phyloP scores from a whole-genome alignment of 495 filamentous ascomycete species.

The Daldinia concentrica region DNA sequence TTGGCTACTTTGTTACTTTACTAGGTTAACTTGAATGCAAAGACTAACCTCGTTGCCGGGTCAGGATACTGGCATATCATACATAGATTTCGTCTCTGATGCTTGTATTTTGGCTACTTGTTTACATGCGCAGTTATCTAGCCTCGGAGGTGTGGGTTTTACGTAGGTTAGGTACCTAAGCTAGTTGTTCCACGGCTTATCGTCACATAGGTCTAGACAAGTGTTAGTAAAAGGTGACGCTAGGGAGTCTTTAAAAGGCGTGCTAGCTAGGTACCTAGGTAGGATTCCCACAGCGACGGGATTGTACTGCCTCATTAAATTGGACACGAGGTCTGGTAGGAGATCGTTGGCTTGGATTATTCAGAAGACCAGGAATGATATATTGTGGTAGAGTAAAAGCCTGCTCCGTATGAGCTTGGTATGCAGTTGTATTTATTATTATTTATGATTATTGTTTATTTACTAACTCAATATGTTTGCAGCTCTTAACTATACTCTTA shows the following conservation, averaged over 20 bases:
- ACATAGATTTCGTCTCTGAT: not conserved
- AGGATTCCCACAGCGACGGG: slow-evolving; percentile 16
- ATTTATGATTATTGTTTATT: not conserved
- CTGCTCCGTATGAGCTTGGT: not conserved
- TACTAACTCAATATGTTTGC: not conserved
- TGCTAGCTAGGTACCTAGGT: too few species aligned
- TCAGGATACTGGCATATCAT: not conserved
- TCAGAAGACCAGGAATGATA: slow-evolving; percentile 5
- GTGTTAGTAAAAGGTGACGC: not conserved
- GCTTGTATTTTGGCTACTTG: not conserved
- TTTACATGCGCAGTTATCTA: not conserved
- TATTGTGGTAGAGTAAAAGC: not conserved
- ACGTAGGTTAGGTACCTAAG: too few species aligned
- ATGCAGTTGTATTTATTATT: not conserved
- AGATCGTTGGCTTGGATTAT: too few species aligned
- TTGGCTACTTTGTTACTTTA: not conserved
- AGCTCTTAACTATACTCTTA: too few species aligned
- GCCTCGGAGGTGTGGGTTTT: not conserved
- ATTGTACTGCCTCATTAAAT: slow-evolving; percentile 13
- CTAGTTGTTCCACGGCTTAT: not conserved
- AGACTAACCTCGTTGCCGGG: not conserved
- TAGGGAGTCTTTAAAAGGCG: slow-evolving; percentile 15
- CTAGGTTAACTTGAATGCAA: not conserved
- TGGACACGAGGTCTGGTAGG: not conserved
- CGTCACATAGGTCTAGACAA: not conserved